Evolutionary conservation across 805 yeast species (phyloP).

Genomic region (Diddensiella transvaalensis): DNA sequence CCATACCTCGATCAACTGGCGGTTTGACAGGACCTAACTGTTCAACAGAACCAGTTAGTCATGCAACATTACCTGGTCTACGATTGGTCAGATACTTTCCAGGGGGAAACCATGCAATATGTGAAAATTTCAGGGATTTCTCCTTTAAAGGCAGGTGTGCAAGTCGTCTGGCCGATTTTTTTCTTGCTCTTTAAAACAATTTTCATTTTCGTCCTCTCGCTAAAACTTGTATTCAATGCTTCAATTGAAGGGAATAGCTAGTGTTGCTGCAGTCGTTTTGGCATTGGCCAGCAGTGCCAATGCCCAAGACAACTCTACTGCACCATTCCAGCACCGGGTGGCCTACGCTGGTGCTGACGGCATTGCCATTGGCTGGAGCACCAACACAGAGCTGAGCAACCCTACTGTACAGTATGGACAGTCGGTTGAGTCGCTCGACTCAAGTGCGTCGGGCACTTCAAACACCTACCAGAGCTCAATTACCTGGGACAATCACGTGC

Average conservation of each 20-base stretch:
- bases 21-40: neutral
- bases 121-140: too few species aligned
- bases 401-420: conserved; percentile 26
- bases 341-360: conserved; percentile 26
- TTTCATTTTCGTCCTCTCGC: too few species aligned
- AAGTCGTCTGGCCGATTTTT: too few species aligned
- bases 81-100: neutral
- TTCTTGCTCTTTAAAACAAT: too few species aligned
- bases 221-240: neutral
- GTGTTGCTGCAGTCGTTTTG: neutral
- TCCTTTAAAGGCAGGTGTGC: too few species aligned
- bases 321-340: conserved; percentile 23
- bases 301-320: conserved; percentile 7
- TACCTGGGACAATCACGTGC: conserved; percentile 28
- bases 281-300: conserved; percentile 3
- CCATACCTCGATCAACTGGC: neutral
- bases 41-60: neutral
- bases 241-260: neutral
- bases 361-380: conserved; percentile 28
- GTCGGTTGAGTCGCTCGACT: conserved; percentile 4
- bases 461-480: conserved; percentile 23
- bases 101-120: too few species aligned
- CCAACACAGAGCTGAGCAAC: conserved; percentile 14
- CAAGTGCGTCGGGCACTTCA: conserved; percentile 17
- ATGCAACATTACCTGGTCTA: neutral